Conservation (phyloP, 768 basidiomycete species). For the Filobasidium wieringae region DNA sequence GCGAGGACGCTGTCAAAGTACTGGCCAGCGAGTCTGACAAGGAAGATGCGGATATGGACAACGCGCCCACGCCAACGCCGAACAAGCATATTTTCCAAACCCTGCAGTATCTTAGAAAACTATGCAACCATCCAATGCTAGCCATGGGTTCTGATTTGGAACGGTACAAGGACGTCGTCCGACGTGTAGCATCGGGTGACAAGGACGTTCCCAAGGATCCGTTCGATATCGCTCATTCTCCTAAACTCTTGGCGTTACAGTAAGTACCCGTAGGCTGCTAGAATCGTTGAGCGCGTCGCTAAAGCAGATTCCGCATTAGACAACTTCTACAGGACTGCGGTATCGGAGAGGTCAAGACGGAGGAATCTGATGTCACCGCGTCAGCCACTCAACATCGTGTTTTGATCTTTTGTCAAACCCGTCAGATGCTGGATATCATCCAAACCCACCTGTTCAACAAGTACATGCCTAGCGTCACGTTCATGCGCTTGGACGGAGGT, state of each 20-base stretch:
- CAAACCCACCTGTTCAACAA: conserved; percentile 82
- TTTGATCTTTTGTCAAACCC: conserved; percentile 98
- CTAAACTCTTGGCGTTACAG: conserved; percentile 84
- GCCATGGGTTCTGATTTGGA: conserved; percentile 61
- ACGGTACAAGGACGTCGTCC: conserved; percentile 51
- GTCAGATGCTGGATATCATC: conserved; percentile 96
- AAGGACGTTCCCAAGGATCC: conserved; percentile 29
- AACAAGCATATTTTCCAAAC: conserved; percentile 94
- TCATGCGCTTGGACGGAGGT: conserved; percentile 92
- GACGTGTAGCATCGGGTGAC: conserved; percentile 27
- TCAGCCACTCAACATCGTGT: conserved; percentile 91
- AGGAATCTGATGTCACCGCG: conserved; percentile 54
- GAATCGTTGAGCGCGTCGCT: neutral
- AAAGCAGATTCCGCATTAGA: conserved; percentile 41
- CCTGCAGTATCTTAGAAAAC: conserved; percentile 86
- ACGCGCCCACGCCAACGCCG: conserved; percentile 36
- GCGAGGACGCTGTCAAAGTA: conserved; percentile 52
- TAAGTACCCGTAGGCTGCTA: conserved; percentile 43
- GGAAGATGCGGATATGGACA: conserved; percentile 29
- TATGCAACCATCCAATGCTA: conserved; percentile 93
- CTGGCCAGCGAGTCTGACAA: conserved; percentile 40
- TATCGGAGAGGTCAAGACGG: conserved; percentile 50
- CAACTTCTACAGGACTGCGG: conserved; percentile 92
- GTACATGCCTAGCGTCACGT: conserved; percentile 89
- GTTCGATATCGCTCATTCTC: conserved; percentile 73